Evolutionary conservation across 345 rosid genomes (phyloP).

Genomic region (Eucalyptus cloeziana): DNA sequence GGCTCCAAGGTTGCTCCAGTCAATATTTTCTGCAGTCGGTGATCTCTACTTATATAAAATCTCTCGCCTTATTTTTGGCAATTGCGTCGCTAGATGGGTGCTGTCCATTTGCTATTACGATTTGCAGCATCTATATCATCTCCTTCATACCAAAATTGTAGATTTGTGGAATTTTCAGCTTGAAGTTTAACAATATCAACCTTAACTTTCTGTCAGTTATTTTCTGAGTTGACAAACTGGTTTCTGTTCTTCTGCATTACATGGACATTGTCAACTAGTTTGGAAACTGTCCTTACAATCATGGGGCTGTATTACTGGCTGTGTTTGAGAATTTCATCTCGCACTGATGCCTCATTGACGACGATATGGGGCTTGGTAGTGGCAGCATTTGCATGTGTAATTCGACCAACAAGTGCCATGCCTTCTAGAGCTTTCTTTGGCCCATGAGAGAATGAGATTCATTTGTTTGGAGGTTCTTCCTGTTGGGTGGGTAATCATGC

Average conservation of each 20-base stretch:
- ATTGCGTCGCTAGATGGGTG: constrained; percentile 52
- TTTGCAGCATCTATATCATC: not conserved
- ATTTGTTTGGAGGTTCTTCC: constrained; percentile 54
- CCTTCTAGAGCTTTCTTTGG: constrained; percentile 50
- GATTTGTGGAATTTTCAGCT: not conserved
- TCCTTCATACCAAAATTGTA: not conserved
- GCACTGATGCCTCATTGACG: constrained; percentile 18
- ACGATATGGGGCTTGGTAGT: constrained; percentile 69
- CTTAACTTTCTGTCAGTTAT: constrained; percentile 63
- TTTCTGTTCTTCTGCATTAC: constrained; percentile 84
- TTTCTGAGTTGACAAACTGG: constrained; percentile 80
- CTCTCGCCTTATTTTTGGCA: constrained; percentile 39
- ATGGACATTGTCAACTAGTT: constrained; percentile 82
- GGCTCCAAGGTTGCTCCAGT: constrained; percentile 69
- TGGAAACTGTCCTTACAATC: constrained; percentile 87
- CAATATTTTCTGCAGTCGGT: constrained; percentile 73
- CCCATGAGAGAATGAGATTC: constrained; percentile 43
- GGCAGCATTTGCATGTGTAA: constrained; percentile 81
- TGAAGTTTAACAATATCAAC: not conserved
- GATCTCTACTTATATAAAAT: constrained; percentile 78
- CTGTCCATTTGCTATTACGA: constrained; percentile 41
- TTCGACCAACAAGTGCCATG: constrained; percentile 90
- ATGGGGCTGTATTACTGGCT: constrained; percentile 84
- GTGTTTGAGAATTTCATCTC: constrained; percentile 40
- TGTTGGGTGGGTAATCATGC: constrained; percentile 46